These are phyloP conservation scores for Monosporascus sp. DNA, from an alignment of 2,329 filamentous ascomycete genomes.

Conservation along the genomic window DNA sequence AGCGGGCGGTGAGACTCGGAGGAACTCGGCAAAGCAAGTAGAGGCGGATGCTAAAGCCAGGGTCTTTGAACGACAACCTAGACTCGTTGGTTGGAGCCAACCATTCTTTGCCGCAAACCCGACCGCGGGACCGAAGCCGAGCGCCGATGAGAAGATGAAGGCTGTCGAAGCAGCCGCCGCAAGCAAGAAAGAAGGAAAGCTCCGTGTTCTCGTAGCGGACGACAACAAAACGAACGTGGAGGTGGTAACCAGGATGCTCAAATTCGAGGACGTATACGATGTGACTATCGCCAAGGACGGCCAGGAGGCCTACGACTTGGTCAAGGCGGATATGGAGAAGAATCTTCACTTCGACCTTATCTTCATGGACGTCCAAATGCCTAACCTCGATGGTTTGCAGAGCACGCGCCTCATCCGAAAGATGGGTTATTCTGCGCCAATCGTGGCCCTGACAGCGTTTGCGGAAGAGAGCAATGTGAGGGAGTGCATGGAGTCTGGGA, in stretches of 20 bases:
- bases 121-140: slow-evolving; percentile 24
- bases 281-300: slow-evolving; percentile 83
- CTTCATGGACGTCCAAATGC: slow-evolving; percentile 97
- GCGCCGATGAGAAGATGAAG: slow-evolving; percentile 55
- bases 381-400: slow-evolving; percentile 83
- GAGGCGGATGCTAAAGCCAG: slow-evolving; percentile 30
- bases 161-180: slow-evolving; percentile 61
- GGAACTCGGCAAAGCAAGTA: slow-evolving; percentile 25
- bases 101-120: slow-evolving; percentile 64
- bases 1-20: slow-evolving; percentile 31
- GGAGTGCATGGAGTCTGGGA: slow-evolving; percentile 81
- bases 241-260: slow-evolving; percentile 58
- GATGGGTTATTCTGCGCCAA: slow-evolving; percentile 81
- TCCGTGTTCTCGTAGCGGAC: slow-evolving; percentile 83
- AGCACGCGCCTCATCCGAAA: slow-evolving; percentile 79
- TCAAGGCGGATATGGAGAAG: slow-evolving; percentile 74
- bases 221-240: slow-evolving; percentile 55
- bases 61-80: slow-evolving; percentile 63
- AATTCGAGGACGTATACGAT: slow-evolving; percentile 76
- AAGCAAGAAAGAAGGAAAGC: slow-evolving; percentile 55
- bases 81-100: slow-evolving; percentile 74
- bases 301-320: slow-evolving; percentile 81
- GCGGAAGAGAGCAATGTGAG: slow-evolving; percentile 84
- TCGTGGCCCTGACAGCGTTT: slow-evolving; percentile 87
- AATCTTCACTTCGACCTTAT: slow-evolving; percentile 75